A percentile compares a stretch with the other conserved stretches of the same genome.
Conservation (phyloP, 2,329 filamentous ascomycete species). For the Trichophaea hybrida region DNA sequence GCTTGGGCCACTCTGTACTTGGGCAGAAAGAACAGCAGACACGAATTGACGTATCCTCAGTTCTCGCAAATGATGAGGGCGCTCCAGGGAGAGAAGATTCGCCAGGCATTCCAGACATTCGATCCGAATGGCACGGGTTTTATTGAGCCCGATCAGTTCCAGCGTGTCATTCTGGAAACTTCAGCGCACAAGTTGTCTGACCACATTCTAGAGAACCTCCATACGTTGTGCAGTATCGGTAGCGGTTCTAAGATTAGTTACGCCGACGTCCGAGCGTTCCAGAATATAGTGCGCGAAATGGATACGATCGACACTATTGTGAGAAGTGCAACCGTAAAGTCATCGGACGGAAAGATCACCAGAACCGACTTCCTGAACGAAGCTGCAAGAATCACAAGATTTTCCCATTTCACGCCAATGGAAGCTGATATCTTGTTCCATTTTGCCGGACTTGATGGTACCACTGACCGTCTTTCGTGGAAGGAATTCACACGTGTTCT, state of each 20-base stretch:
- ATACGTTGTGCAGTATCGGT: slow-evolving; percentile 89
- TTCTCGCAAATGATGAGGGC: slow-evolving; percentile 97
- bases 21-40: slow-evolving; percentile 71
- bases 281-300: slow-evolving; percentile 97
- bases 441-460: slow-evolving; percentile 84
- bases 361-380: slow-evolving; percentile 88
- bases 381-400: slow-evolving; percentile 77
- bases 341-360: slow-evolving; percentile 81
- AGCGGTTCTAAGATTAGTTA: slow-evolving; percentile 89
- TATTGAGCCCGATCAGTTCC: slow-evolving; percentile 90
- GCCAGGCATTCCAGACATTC: slow-evolving; percentile 84
- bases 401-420: slow-evolving; percentile 95
- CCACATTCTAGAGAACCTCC: slow-evolving; percentile 79
- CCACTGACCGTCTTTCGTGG: slow-evolving; percentile 68
- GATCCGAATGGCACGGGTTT: slow-evolving; percentile 87
- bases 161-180: slow-evolving; percentile 89
- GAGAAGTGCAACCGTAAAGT: slow-evolving; percentile 70
- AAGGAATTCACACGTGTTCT: slow-evolving; percentile 87
- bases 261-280: slow-evolving; percentile 91
- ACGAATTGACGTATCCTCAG: slow-evolving; percentile 86
- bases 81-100: slow-evolving; percentile 85
- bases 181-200: slow-evolving; percentile 93
- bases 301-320: slow-evolving; percentile 91
- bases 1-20: slow-evolving; percentile 95
- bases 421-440: slow-evolving; percentile 98